A percentile compares a stretch with the other conserved stretches of the same genome.
These are phyloP conservation scores for Pseudogymnoascus pannorum DNA, from an alignment of 2,329 filamentous ascomycete species.

Conservation along the genomic window DNA sequence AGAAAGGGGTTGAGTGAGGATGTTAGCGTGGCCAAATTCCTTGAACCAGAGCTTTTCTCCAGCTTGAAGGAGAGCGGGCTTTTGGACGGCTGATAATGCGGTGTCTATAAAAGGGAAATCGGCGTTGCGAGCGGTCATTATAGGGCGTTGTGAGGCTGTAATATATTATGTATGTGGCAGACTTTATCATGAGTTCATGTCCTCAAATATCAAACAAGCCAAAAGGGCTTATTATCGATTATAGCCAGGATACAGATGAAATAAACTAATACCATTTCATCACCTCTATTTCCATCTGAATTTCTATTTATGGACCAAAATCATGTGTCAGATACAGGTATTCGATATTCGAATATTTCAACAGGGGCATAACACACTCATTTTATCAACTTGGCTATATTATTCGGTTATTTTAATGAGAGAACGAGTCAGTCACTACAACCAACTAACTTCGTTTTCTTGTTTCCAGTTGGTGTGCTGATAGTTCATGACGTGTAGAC, in stretches of 20 bases:
- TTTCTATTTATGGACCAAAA: background rate
- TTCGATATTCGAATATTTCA: background rate
- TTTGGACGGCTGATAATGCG: slow-evolving; percentile 49
- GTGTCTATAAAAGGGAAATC: slow-evolving; percentile 8
- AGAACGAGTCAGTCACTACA: background rate
- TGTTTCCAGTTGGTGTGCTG: background rate
- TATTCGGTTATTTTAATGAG: background rate
- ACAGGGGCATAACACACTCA: background rate
- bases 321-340: too few species aligned
- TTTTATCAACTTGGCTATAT: background rate
- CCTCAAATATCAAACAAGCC: slow-evolving; percentile 1
- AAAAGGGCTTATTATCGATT: background rate
- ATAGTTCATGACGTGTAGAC: background rate
- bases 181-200: slow-evolving; percentile 3
- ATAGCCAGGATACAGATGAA: background rate
- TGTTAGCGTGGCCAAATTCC: slow-evolving; percentile 89
- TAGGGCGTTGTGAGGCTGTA: slow-evolving; percentile 8
- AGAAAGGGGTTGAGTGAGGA: slow-evolving; percentile 94
- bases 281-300: background rate
- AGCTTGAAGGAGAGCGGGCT: slow-evolving; percentile 83
- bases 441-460: background rate
- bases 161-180: slow-evolving; percentile 4
- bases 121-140: slow-evolving; percentile 9
- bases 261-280: slow-evolving; percentile 4
- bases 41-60: slow-evolving; percentile 89